These are phyloP conservation scores for Aureobasidium sp. DNA, from an alignment of 2,329 filamentous ascomycete species.

Conservation along the genomic window DNA sequence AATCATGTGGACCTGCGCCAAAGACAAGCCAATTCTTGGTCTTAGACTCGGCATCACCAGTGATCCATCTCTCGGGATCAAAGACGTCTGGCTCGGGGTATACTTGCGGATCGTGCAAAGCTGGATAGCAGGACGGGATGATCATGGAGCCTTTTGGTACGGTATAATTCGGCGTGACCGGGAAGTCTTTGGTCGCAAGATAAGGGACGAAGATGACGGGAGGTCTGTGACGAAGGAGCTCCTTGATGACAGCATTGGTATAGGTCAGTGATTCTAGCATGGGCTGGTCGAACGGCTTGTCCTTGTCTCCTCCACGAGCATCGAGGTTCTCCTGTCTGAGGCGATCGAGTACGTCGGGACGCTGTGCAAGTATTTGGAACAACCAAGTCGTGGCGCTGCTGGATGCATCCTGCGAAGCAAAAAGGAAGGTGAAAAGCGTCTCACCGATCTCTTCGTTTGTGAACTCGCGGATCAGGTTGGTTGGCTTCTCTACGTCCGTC, in stretches of 20 bases:
- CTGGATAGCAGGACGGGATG: slow-evolving; percentile 81
- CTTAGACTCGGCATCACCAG: slow-evolving; percentile 79
- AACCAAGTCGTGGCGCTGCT: slow-evolving; percentile 90
- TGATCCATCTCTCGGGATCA: slow-evolving; percentile 85
- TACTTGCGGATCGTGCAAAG: slow-evolving; percentile 84
- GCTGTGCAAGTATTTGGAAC: slow-evolving; percentile 89
- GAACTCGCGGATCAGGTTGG: slow-evolving; percentile 76
- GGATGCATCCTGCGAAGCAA: slow-evolving; percentile 95
- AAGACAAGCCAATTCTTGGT: slow-evolving; percentile 98
- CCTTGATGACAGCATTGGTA: slow-evolving; percentile 48
- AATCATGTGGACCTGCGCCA: slow-evolving; percentile 92
- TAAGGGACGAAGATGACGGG: slow-evolving; percentile 52
- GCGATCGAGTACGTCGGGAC: slow-evolving; percentile 84
- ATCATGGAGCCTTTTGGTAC: slow-evolving; percentile 93
- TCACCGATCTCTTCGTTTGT: slow-evolving; percentile 84
- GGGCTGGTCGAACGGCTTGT: slow-evolving; percentile 19
- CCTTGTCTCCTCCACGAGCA: slow-evolving; percentile 15
- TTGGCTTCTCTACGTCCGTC: slow-evolving; percentile 67
- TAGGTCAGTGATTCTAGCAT: slow-evolving; percentile 47
- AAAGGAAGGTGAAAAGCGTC: slow-evolving; percentile 92
- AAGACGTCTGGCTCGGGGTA: slow-evolving; percentile 85
- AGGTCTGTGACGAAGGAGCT: slow-evolving; percentile 46
- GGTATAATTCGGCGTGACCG: slow-evolving; percentile 74
- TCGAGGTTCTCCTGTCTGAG: slow-evolving; percentile 59
- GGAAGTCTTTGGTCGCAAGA: slow-evolving; percentile 86